These are phyloP conservation scores for Pyrenochaeta sp. DNA, from an alignment of 2,329 filamentous ascomycete genomes.

Conservation along the genomic window DNA sequence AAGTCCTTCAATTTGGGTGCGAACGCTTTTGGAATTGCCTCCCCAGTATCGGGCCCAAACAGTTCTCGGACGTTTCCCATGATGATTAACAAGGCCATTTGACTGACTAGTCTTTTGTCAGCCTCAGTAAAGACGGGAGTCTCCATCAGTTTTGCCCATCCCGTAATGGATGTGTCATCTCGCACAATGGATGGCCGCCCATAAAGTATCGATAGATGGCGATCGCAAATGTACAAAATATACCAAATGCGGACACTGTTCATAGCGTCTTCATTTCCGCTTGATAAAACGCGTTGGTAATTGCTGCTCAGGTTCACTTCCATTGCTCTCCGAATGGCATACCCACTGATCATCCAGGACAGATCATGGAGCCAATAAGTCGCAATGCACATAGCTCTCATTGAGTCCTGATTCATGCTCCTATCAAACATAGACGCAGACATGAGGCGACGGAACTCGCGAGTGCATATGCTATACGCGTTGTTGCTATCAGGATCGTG, in stretches of 20 bases:
- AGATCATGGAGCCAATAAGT: constrained; percentile 70
- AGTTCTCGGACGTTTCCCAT: constrained; percentile 62
- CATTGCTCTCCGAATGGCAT: constrained; percentile 59
- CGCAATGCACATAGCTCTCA: constrained; percentile 66
- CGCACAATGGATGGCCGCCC: constrained; percentile 66
- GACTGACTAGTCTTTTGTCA: constrained; percentile 65
- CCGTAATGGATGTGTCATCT: constrained; percentile 65
- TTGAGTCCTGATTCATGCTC: constrained; percentile 64
- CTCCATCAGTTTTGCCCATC: constrained; percentile 64
- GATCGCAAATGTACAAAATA: constrained; percentile 66
- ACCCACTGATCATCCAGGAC: constrained; percentile 68
- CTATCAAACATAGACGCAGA: constrained; percentile 65
- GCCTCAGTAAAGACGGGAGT: constrained; percentile 60
- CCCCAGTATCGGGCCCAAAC: constrained; percentile 64
- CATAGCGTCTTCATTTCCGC: constrained; percentile 53
- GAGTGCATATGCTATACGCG: constrained; percentile 61
- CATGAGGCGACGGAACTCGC: constrained; percentile 64
- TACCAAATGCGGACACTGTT: constrained; percentile 69
- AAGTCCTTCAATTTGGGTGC: constrained; percentile 58
- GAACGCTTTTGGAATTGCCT: constrained; percentile 60
- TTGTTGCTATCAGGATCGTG: constrained; percentile 64
- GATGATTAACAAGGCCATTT: constrained; percentile 66
- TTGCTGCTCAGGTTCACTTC: constrained; percentile 57
- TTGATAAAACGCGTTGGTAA: constrained; percentile 51
- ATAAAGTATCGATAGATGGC: constrained; percentile 70